Evolutionary conservation across 2,329 filamentous ascomycete species (phyloP).

Genomic region (Verticillium nonalfalfae): DNA sequence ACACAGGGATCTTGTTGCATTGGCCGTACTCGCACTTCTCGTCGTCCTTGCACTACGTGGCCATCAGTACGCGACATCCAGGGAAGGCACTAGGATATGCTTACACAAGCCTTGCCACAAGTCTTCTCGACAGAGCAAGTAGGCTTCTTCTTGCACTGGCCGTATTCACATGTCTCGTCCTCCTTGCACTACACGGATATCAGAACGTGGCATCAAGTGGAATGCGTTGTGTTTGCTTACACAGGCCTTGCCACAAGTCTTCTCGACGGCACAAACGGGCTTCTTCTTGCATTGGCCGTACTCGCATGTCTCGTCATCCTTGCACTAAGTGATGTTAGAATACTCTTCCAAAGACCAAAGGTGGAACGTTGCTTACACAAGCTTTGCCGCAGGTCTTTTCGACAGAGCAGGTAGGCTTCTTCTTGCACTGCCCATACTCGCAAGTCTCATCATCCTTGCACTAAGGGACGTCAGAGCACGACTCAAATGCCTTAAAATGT

Average conservation of each 20-base stretch:
- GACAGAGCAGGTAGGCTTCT: not conserved
- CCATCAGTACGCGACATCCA: not conserved
- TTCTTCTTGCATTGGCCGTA: not conserved
- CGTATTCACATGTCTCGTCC: not conserved
- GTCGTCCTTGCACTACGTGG: not conserved
- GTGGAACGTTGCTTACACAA: too few species aligned
- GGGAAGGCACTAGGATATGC: not conserved
- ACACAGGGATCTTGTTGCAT: not conserved
- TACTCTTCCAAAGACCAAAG: too few species aligned
- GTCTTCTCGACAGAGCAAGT: not conserved
- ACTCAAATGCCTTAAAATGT: not conserved
- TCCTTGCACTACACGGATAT: not conserved
- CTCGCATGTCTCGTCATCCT: not conserved
- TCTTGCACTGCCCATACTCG: not conserved
- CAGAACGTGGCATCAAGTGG: not conserved
- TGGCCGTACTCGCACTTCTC: not conserved
- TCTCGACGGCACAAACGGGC: too few species aligned
- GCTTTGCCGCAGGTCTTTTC: not conserved
- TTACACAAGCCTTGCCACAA: not conserved
- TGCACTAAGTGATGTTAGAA: too few species aligned
- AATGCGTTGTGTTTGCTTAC: not conserved
- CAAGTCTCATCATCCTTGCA: not conserved
- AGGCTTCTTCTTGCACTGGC: not conserved
- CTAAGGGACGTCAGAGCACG: not conserved
- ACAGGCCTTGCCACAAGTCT: not conserved